phyloP scores from a whole-genome alignment of 2,329 filamentous ascomycete species.

The Karstenula rhodostoma region DNA sequence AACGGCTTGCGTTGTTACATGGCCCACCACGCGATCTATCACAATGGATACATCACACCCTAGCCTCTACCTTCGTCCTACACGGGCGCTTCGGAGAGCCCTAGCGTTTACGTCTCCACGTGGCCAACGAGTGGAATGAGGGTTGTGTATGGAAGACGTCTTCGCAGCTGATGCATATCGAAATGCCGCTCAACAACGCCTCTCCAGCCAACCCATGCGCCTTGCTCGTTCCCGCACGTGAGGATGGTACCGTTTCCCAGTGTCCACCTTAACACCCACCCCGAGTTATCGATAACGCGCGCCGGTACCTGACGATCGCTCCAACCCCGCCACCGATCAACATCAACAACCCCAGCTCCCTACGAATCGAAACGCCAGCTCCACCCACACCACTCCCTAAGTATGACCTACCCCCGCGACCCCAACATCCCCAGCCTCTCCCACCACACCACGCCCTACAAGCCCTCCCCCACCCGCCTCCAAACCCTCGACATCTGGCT shows the following conservation, averaged over 20 bases:
- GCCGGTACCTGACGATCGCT: neutral
- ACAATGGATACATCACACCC: neutral
- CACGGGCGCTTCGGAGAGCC: neutral
- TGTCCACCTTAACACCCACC: neutral
- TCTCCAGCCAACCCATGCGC: no score
- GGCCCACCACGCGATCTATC: neutral
- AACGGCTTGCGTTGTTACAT: no score
- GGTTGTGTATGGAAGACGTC: no score
- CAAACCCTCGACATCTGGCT: slow-evolving; percentile 56
- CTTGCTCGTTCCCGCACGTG: no score
- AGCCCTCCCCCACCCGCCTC: slow-evolving; percentile 35
- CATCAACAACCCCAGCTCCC: neutral
- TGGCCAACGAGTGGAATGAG: neutral
- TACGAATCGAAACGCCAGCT: neutral
- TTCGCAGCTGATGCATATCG: no score
- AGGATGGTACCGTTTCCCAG: neutral
- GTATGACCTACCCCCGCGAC: slow-evolving; percentile 25
- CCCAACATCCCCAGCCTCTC: slow-evolving; percentile 15
- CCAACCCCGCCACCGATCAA: neutral
- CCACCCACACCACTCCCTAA: slow-evolving; percentile 1
- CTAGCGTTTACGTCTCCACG: neutral
- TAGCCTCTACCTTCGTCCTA: neutral
- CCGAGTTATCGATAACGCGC: neutral
- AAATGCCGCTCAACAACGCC: no score
- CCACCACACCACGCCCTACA: slow-evolving; percentile 39